Percentiles rank a stretch among this genome's conserved stretches.
Conservation (phyloP, 2,329 filamentous ascomycete species). For the Scytalidium sp. region DNA sequence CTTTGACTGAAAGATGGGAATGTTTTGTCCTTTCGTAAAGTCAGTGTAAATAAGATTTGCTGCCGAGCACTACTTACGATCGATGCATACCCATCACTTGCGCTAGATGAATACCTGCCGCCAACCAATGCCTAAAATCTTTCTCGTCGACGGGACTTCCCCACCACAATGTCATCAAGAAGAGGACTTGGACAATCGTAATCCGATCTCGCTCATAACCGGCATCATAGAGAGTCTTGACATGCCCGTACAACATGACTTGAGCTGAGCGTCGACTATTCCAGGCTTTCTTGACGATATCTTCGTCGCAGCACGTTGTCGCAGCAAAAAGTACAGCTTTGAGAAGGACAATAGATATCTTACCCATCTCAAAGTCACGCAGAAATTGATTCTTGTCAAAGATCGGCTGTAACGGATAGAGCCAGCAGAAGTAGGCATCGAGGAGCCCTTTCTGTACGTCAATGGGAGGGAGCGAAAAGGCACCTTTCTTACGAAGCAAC, state of each 20-base stretch:
- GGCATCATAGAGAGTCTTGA: constrained; percentile 91
- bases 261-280: too few species aligned
- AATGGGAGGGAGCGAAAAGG: constrained; percentile 83
- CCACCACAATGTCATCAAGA: constrained; percentile 98
- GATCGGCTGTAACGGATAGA: constrained; percentile 89
- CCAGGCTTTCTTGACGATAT: too few species aligned
- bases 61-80: too few species aligned
- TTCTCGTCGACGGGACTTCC: constrained; percentile 96
- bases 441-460: constrained; percentile 90
- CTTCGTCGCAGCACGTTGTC: constrained; percentile 89
- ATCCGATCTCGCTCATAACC: constrained; percentile 96
- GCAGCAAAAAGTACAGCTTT: constrained; percentile 89
- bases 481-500: constrained; percentile 86
- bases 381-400: constrained; percentile 92
- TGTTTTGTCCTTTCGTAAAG: constrained; percentile 87
- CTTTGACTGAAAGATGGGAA: constrained; percentile 83
- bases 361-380: constrained; percentile 85
- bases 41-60: too few species aligned
- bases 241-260: constrained; percentile 94
- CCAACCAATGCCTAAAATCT: constrained; percentile 94
- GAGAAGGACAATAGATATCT: constrained; percentile 82
- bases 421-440: constrained; percentile 91
- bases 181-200: constrained; percentile 88
- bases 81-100: constrained; percentile 96
- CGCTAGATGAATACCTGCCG: constrained; percentile 87